phyloP scores from a whole-genome alignment of 1,284 basidiomycete species.

The Ustilago cynodontis region DNA sequence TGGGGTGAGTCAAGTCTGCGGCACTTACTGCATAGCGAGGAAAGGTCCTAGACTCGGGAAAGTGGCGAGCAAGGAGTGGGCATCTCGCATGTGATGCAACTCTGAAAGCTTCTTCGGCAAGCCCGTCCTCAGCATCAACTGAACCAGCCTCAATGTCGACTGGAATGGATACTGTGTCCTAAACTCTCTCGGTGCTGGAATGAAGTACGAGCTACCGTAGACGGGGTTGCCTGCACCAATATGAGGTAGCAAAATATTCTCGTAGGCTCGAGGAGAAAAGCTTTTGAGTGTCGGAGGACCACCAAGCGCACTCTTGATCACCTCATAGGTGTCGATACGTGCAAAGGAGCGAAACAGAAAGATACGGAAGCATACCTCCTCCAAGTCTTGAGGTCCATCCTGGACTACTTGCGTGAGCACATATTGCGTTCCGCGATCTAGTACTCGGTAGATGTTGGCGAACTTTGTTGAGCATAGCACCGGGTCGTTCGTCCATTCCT shows the following conservation, averaged over 20 bases:
- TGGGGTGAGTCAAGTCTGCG: not conserved
- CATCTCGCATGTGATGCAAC: conserved; percentile 74
- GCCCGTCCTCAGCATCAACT: conserved; percentile 74
- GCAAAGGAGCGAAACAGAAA: conserved; percentile 77
- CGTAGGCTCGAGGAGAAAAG: conserved; percentile 74
- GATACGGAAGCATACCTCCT: conserved; percentile 76
- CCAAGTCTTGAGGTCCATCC: conserved; percentile 74
- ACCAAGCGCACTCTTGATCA: conserved; percentile 73
- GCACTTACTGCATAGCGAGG: conserved; percentile 70
- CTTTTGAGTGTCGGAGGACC: conserved; percentile 73
- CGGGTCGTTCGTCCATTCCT: conserved; percentile 70
- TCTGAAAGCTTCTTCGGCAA: conserved; percentile 72
- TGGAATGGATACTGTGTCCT: conserved; percentile 72
- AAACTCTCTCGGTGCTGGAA: conserved; percentile 75
- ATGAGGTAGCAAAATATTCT: conserved; percentile 72
- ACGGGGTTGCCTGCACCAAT: conserved; percentile 71
- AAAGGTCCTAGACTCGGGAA: conserved; percentile 78
- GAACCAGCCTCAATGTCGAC: conserved; percentile 75
- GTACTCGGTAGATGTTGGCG: conserved; percentile 77
- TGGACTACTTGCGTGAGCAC: conserved; percentile 76
- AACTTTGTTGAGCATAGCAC: conserved; percentile 74
- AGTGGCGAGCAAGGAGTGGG: conserved; percentile 74
- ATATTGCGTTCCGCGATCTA: conserved; percentile 76
- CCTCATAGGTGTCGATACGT: conserved; percentile 76
- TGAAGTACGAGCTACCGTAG: conserved; percentile 78